Evolutionary conservation across 1,139 yeast species (phyloP).

Genomic region (Yamadazyma kanchanaburiensis): DNA sequence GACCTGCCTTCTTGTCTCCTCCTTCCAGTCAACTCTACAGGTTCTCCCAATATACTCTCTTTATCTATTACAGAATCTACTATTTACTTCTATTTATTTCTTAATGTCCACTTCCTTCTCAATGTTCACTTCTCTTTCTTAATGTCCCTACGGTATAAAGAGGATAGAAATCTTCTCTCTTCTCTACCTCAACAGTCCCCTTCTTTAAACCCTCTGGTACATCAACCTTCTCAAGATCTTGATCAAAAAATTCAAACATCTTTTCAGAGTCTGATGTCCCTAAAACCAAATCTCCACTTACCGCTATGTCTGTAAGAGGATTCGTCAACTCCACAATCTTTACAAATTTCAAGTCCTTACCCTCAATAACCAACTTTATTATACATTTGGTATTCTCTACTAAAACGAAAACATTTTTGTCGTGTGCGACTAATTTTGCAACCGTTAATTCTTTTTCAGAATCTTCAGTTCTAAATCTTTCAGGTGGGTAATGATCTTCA

Average conservation of each 20-base stretch:
- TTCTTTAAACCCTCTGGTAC: constrained; percentile 13
- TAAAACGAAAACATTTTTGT: constrained; percentile 39
- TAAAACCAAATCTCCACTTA: constrained; percentile 24
- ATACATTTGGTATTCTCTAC: constrained; percentile 58
- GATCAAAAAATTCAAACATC: constrained; percentile 20
- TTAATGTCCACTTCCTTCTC: no score
- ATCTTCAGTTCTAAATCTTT: constrained; percentile 56
- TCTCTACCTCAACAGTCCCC: constrained; percentile 30
- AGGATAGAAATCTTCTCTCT: constrained; percentile 53
- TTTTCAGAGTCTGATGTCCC: constrained; percentile 40
- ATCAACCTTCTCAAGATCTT: constrained; percentile 4
- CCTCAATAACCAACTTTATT: constrained; percentile 34
- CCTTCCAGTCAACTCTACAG: no score
- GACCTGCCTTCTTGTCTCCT: no score
- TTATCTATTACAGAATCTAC: no score
- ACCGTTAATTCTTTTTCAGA: constrained; percentile 54
- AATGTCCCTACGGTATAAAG: constrained; percentile 61
- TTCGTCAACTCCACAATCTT: constrained; percentile 24
- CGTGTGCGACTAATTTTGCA: constrained; percentile 38
- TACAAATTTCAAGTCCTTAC: constrained; percentile 17
- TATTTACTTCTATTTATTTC: no score
- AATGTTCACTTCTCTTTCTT: constrained; percentile 82
- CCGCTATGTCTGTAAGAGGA: constrained; percentile 26
- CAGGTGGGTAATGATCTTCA: constrained; percentile 64
- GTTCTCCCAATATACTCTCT: no score